A percentile compares a stretch with the other conserved stretches of the same genome.
Evolutionary conservation across 148 eudicot genomes (phyloP).

Genomic region (Nepenthes mirabilis): DNA sequence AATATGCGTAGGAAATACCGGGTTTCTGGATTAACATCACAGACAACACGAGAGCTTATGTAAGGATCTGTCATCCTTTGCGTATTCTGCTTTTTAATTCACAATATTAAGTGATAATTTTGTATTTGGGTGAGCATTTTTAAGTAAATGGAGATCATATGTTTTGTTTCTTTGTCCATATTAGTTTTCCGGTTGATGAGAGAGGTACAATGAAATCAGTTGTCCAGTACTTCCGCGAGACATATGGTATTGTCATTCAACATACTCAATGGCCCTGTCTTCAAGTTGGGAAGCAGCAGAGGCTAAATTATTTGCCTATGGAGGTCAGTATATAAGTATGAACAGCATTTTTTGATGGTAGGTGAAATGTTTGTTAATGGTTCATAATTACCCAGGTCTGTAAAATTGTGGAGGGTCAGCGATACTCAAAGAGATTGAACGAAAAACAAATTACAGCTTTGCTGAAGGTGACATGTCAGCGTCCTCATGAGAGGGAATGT

Average conservation of each 20-base stretch:
- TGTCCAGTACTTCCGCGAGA: slow-evolving; percentile 34
- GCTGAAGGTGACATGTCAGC: slow-evolving; percentile 69
- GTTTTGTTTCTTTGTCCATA: neutral
- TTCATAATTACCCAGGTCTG: slow-evolving; percentile 26
- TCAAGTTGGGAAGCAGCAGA: slow-evolving; percentile 49
- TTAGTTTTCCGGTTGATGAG: slow-evolving; percentile 6
- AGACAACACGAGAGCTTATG: slow-evolving; percentile 64
- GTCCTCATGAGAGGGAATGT: slow-evolving; percentile 49
- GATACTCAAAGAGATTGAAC: slow-evolving; percentile 47
- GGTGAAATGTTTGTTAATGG: neutral
- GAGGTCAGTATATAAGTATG: slow-evolving; percentile 34
- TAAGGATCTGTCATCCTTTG: slow-evolving; percentile 10
- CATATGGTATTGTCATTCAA: slow-evolving; percentile 24
- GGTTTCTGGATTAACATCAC: slow-evolving; percentile 57
- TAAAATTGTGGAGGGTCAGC: slow-evolving; percentile 42
- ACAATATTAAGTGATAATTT: too few species aligned
- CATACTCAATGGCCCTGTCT: slow-evolving; percentile 49
- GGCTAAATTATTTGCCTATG: slow-evolving; percentile 58
- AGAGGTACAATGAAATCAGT: slow-evolving; percentile 24
- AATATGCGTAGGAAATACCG: slow-evolving; percentile 60
- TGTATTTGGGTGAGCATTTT: slow-evolving; percentile 64
- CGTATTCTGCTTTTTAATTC: neutral
- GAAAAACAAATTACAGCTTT: slow-evolving; percentile 61
- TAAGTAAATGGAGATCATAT: neutral
- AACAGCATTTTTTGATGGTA: neutral